Evolutionary conservation across 2,329 filamentous ascomycete genomes (phyloP).

Genomic region (Ascochyta fabae): DNA sequence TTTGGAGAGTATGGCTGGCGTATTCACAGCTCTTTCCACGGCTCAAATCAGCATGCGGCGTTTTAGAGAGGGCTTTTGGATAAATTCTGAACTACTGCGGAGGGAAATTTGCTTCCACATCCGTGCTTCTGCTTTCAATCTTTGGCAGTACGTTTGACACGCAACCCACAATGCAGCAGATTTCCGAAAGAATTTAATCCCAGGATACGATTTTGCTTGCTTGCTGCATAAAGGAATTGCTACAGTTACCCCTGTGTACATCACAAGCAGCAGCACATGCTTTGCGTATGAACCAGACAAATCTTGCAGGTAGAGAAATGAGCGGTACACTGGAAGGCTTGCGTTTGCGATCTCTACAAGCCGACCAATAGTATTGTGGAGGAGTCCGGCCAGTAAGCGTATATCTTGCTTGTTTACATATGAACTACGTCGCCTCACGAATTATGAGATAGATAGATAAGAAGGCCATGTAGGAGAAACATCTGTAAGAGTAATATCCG

Average conservation of each 20-base stretch:
- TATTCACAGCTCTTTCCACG: background rate
- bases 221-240: background rate
- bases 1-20: background rate
- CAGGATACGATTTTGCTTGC: background rate
- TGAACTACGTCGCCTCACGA: too few relatives aligned
- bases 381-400: background rate
- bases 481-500: background rate
- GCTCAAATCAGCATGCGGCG: background rate
- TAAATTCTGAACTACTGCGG: background rate
- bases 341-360: background rate
- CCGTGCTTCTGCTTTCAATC: background rate
- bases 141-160: background rate
- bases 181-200: background rate
- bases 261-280: too few relatives aligned
- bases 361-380: background rate
- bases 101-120: background rate
- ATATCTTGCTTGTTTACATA: background rate
- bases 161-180: too few relatives aligned
- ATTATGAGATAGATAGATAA: too few relatives aligned
- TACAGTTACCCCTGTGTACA: background rate
- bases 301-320: background rate
- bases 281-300: too few relatives aligned
- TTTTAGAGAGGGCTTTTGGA: constrained; percentile 1
- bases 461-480: too few relatives aligned
- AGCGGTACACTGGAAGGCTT: background rate